Conservation (phyloP, 2,329 filamentous ascomycete genomes). For the Fusarium sp. region DNA sequence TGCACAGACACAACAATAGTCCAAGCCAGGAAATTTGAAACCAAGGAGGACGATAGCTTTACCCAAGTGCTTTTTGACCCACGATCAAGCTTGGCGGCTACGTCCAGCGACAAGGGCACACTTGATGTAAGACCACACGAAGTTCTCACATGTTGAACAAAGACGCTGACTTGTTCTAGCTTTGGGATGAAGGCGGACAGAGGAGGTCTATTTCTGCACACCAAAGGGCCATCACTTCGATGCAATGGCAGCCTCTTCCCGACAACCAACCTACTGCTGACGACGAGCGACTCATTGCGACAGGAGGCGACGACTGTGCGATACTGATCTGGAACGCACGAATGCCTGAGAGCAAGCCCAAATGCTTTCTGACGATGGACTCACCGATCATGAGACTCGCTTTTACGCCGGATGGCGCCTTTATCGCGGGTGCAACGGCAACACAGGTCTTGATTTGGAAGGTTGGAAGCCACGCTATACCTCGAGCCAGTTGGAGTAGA, state of each 20-base stretch:
- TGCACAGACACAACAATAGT: constrained; percentile 64
- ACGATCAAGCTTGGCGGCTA: constrained; percentile 68
- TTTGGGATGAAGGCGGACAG: constrained; percentile 70
- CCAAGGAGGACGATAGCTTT: constrained; percentile 68
- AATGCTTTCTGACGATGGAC: constrained; percentile 74
- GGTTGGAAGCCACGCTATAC: constrained; percentile 70
- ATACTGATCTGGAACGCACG: constrained; percentile 75
- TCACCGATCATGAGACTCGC: constrained; percentile 71
- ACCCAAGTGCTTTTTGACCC: constrained; percentile 71
- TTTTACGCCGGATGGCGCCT: constrained; percentile 75
- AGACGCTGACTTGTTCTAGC: constrained; percentile 54
- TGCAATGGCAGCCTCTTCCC: constrained; percentile 72
- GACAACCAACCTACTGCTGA: constrained; percentile 55
- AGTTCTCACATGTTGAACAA: background rate
- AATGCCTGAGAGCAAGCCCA: constrained; percentile 68
- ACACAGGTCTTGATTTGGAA: constrained; percentile 76
- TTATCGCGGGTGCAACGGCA: constrained; percentile 73
- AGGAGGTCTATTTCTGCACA: constrained; percentile 72
- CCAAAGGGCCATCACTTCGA: constrained; percentile 69
- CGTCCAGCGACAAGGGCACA: constrained; percentile 71
- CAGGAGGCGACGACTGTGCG: constrained; percentile 74
- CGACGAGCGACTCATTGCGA: constrained; percentile 72
- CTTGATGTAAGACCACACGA: constrained; percentile 69
- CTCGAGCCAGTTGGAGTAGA: constrained; percentile 73
- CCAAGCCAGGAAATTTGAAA: constrained; percentile 65